These are phyloP conservation scores for Ilyonectria destructans DNA, from an alignment of 2,329 filamentous ascomycete species.

Conservation along the genomic window DNA sequence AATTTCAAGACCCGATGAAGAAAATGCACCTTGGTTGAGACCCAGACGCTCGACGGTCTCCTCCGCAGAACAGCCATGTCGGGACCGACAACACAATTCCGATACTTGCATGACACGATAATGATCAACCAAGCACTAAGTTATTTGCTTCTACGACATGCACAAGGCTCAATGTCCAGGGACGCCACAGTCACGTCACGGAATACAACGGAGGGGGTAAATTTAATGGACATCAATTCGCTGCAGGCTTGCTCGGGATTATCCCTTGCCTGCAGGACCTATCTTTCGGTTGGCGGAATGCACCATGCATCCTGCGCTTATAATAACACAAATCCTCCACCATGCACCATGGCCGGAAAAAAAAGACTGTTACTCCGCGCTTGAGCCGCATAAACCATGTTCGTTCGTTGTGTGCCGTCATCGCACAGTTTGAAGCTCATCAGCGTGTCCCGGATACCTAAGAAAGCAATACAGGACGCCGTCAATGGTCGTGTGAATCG, in stretches of 20 bases:
- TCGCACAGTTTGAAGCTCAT: constrained; percentile 21
- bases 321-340: constrained; percentile 15
- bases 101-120: not conserved
- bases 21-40: not conserved
- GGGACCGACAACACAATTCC: not conserved
- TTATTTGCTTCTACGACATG: not conserved
- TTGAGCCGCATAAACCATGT: constrained; percentile 33
- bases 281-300: not conserved
- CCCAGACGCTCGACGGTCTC: not conserved
- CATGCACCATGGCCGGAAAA: not conserved
- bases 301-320: constrained; percentile 5
- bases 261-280: constrained; percentile 15
- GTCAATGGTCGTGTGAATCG: constrained; percentile 49
- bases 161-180: not conserved
- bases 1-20: not conserved
- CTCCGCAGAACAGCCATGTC: not conserved
- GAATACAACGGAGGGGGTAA: no score
- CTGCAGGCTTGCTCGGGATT: not conserved
- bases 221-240: constrained; percentile 14
- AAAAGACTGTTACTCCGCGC: constrained; percentile 33
- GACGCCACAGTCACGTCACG: not conserved
- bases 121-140: not conserved
- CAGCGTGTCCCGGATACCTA: constrained; percentile 25
- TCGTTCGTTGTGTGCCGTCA: constrained; percentile 40
- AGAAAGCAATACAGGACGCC: constrained; percentile 45